Percentiles rank a stretch among this genome's conserved stretches.
These are phyloP conservation scores for Fusarium mexicanum DNA, from an alignment of 2,329 filamentous ascomycete genomes.

Conservation along the genomic window DNA sequence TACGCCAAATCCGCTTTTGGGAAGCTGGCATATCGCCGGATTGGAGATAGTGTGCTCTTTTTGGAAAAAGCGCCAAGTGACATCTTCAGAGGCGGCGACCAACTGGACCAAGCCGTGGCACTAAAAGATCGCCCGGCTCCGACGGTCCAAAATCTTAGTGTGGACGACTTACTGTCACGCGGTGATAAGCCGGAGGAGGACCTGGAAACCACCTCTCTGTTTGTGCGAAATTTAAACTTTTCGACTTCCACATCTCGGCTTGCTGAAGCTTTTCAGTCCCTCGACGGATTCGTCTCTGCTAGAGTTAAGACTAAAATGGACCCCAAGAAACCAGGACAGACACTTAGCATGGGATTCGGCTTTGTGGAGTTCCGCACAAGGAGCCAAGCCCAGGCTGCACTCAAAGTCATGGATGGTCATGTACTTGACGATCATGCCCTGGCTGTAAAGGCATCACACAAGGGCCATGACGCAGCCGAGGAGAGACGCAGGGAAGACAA, in stretches of 20 bases:
- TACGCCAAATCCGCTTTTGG: constrained; percentile 87
- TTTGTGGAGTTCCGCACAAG: constrained; percentile 90
- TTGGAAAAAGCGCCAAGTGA: constrained; percentile 92
- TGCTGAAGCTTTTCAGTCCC: constrained; percentile 78
- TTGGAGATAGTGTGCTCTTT: constrained; percentile 91
- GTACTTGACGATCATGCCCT: constrained; percentile 88
- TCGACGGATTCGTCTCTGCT: constrained; percentile 90
- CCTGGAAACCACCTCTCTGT: constrained; percentile 79
- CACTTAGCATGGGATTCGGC: constrained; percentile 96
- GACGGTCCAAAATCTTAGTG: constrained; percentile 70
- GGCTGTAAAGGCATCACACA: constrained; percentile 86
- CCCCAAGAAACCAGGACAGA: constrained; percentile 86
- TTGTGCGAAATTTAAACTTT: constrained; percentile 95
- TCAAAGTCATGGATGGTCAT: constrained; percentile 87
- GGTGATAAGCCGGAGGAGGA: constrained; percentile 63
- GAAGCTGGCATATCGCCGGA: constrained; percentile 85
- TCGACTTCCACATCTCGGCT: constrained; percentile 81
- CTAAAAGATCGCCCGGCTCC: constrained; percentile 50
- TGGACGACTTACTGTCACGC: constrained; percentile 73
- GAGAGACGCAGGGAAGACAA: constrained; percentile 84
- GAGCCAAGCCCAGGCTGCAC: constrained; percentile 79
- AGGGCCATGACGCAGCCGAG: constrained; percentile 85
- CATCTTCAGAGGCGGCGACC: constrained; percentile 65
- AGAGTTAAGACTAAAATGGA: constrained; percentile 93
- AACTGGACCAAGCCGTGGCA: constrained; percentile 43